Evolutionary conservation across 2,329 filamentous ascomycete genomes (phyloP), one percentile per base, ranked within the genome.

Genomic region (Phyllosticta paracitricarpa): DNA sequence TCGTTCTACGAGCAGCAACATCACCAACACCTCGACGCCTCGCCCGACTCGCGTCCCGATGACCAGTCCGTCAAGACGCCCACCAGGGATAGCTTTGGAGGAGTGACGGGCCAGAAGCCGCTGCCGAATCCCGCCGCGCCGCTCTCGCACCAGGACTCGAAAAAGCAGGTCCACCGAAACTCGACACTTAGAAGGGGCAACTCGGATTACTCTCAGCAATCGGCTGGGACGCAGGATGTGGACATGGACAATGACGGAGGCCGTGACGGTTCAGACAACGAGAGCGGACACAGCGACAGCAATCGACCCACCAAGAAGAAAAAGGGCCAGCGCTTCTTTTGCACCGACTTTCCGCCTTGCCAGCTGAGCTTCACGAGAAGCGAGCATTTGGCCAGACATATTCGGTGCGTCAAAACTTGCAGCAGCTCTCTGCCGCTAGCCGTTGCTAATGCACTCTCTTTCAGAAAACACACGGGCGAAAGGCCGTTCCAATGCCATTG

Each of bases 401-500:
- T 99, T 68, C 85, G 92, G 87, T 92, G 82, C 65, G 78, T 73
- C 61, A 62, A 62, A 17, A 56, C 57, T 26, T n/a, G 24, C 56
- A 19, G 24, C 56, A 19, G 58, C 54, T 22, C 19, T 40, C 54
- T 52, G 48, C 54, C 48, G 28, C 19, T 54, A 30, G 40, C 28
- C 48, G 52, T 54, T 61, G 63, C 61, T 64, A 70, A 76, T 65
- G 74, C 65, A 62, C 52, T 9, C 51, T 9, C 51, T 51, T 5
- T 19, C 64, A 94, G 91, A 68, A 97, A 97, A 83, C 94, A 99
- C 70, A 99, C 94, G 0, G 94, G 94, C 59, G 94, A 99, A 78
- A 86, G 94, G 28, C 94, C 94, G 0, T 99, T 97, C 69, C 89
- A 95, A 74, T 99, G 94, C 67, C 94, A 97, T 74, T 99, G 94